Evolutionary conservation across 2,329 filamentous ascomycete genomes (phyloP), one percentile per base, ranked within the genome.

Genomic region (Fusarium sp.): DNA sequence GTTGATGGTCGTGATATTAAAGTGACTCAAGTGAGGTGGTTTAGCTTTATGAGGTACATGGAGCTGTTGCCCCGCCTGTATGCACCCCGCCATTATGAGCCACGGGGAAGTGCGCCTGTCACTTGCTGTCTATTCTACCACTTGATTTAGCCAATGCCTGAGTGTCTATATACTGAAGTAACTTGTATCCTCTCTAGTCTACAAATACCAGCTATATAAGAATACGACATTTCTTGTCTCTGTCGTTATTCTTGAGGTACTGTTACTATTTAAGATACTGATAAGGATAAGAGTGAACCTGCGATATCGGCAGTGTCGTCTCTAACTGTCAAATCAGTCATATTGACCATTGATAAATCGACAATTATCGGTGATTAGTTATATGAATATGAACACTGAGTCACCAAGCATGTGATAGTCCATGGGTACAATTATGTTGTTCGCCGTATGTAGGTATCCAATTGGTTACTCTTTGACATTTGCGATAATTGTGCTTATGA

Each of bases 21-120:
- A 53, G 53, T 69, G 69, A 69, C 59, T 70, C 67, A 64, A 48
- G 34, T 55, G 56, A 61, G 47, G 57, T 58, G 53, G 22, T 10
- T 27, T 52, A 24, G 24, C 53, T 56, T 27, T 42, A 49, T 27
- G 48, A 45, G 47, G 55, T 47, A 37, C 34, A 37, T 37, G 47
- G 47, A 14, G 30, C 16, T 20, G 37, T 41, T 63, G 65, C 71
- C 72, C 72, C 72, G 72, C 70, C 34, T 52, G 32, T n/a, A 34
- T 40, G n/a, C 67, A 74, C 67, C 68, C 71, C 70, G 67, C 72
- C 72, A 73, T 71, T 67, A 47, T 58, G 51, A 68, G 41, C 53
- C 45, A 56, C 27, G 51, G 45, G 32, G 46, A 48, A 47, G 22
- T 25, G 41, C 20, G 25, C 1, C 20, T 44, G 34, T 37, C 34